Evolutionary conservation across 176 grass and related monocot genomes (phyloP).

Genomic region (Musa schizocarpa): DNA sequence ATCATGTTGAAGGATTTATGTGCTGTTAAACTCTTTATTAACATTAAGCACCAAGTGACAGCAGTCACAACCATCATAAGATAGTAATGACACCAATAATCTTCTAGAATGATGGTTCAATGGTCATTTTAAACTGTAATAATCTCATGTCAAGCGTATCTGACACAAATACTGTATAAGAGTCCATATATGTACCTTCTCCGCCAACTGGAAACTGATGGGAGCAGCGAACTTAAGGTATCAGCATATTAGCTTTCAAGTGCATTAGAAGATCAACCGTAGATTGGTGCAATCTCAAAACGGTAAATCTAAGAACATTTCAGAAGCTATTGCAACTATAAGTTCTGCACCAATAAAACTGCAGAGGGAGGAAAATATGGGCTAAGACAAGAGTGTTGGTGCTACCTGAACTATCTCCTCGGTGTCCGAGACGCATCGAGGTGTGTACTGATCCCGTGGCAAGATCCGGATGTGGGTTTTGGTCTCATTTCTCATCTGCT

Average conservation of each 20-base stretch:
- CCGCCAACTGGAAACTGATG: background rate
- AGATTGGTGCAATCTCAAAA: background rate
- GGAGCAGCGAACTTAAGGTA: background rate
- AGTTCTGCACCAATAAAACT: too few species aligned
- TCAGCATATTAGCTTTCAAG: background rate
- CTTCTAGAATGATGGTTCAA: background rate
- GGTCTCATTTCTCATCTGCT: slow-evolving; percentile 96
- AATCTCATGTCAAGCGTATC: background rate
- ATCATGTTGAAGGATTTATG: too few species aligned
- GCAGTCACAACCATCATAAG: background rate
- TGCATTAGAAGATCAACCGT: background rate
- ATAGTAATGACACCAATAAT: background rate
- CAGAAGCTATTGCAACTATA: background rate
- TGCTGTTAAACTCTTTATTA: too few species aligned
- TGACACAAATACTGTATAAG: background rate
- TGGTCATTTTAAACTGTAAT: background rate
- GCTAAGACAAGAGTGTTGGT: background rate
- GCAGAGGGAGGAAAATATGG: background rate
- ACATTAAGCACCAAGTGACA: too few species aligned
- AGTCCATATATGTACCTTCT: background rate
- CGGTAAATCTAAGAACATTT: background rate
- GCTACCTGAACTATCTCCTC: slow-evolving; percentile 96
- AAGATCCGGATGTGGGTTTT: slow-evolving; percentile 97
- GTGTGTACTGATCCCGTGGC: slow-evolving; percentile 71
- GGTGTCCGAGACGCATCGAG: slow-evolving; percentile 57